Conservation (phyloP, 2,329 filamentous ascomycete species). For the Pestalotiopsis sp. region DNA sequence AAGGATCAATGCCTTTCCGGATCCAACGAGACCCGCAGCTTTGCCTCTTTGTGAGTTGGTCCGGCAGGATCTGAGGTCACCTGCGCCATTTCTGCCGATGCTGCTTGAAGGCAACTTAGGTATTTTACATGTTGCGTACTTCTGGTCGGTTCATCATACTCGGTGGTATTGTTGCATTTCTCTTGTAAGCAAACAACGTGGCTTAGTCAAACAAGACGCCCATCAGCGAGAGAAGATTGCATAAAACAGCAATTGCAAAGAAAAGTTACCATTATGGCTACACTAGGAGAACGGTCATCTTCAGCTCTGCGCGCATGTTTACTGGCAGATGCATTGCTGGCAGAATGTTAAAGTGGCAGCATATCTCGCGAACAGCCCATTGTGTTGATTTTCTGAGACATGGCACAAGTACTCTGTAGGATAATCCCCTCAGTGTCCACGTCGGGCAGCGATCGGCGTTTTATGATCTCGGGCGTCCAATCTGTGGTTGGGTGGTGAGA, state of each 20-base stretch:
- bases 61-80: background rate
- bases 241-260: background rate
- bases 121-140: background rate
- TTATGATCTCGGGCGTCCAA: background rate
- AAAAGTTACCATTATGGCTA: background rate
- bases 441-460: background rate
- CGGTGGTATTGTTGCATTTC: background rate
- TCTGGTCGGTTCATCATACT: background rate
- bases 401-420: background rate
- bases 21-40: background rate
- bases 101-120: background rate
- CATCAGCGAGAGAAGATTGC: background rate
- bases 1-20: too few relatives aligned
- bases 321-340: background rate
- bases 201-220: background rate
- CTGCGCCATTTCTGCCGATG: background rate
- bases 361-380: background rate
- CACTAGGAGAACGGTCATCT: background rate
- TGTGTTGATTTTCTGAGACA: background rate
- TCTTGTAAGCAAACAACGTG: background rate
- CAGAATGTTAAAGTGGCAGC: background rate
- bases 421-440: background rate
- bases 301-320: background rate
- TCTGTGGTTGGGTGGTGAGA: background rate
- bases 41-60: background rate